Conservation (phyloP, 345 rosid species). For the Eucalyptus erythrocorys region DNA sequence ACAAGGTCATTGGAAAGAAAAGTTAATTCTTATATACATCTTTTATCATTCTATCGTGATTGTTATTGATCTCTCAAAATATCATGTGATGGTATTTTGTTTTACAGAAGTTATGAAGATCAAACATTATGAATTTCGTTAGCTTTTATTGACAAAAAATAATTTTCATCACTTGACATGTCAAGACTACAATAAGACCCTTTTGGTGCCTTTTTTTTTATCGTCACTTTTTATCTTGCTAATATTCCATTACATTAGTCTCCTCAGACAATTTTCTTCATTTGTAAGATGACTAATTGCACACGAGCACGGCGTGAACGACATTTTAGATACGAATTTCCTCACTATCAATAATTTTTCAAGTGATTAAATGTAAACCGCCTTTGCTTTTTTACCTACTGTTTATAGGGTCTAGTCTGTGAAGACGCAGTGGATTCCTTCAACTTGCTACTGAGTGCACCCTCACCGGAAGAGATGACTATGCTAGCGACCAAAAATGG, state of each 20-base stretch:
- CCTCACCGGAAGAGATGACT: conserved; percentile 28
- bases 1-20: not conserved
- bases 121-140: not conserved
- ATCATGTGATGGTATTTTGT: too few relatives aligned
- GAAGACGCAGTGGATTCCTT: conserved; percentile 30
- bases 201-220: not conserved
- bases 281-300: not conserved
- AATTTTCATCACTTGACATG: not conserved
- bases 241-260: not conserved
- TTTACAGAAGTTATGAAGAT: not conserved
- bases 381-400: not conserved
- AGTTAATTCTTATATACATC: not conserved
- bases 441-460: conserved; percentile 35
- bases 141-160: not conserved
- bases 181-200: accelerated
- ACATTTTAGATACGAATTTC: not conserved
- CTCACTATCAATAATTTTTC: not conserved
- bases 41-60: too few relatives aligned
- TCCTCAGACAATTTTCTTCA: not conserved
- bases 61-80: too few relatives aligned
- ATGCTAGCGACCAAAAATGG: conserved; percentile 3
- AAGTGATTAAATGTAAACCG: not conserved
- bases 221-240: not conserved
- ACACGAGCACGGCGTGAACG: not conserved
- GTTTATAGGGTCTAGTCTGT: conserved; percentile 20